phyloP scores from a whole-genome alignment of 805 yeast species.

The Kodamaea neixiangensis region DNA sequence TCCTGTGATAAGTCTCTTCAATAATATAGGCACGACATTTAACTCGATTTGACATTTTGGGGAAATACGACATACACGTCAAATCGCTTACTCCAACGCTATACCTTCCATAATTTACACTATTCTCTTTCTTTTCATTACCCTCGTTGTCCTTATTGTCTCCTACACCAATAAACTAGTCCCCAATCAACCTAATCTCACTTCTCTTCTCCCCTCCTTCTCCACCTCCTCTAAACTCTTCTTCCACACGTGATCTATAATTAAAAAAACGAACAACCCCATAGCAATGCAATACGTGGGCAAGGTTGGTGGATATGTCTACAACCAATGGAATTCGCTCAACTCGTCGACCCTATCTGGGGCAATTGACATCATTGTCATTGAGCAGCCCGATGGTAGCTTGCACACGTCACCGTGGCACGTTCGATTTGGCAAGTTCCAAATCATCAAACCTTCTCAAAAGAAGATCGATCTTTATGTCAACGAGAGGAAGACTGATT shows the following conservation, averaged over 20 bases:
- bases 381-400: constrained; percentile 82
- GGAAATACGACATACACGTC: too few species aligned
- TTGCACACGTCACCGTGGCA: constrained; percentile 94
- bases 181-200: too few species aligned
- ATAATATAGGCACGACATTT: too few species aligned
- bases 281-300: constrained; percentile 90
- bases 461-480: constrained; percentile 89
- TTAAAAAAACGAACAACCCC: not conserved
- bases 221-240: not conserved
- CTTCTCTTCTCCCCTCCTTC: not conserved
- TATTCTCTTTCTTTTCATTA: too few species aligned
- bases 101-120: too few species aligned
- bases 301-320: constrained; percentile 90
- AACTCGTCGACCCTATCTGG: constrained; percentile 97
- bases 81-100: too few species aligned
- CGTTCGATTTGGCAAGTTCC: constrained; percentile 93
- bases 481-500: constrained; percentile 74
- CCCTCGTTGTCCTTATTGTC: too few species aligned
- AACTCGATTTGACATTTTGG: too few species aligned
- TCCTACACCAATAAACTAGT: too few species aligned
- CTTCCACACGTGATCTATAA: not conserved
- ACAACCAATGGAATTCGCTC: constrained; percentile 95
- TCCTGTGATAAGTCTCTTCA: too few species aligned
- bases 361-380: constrained; percentile 94
- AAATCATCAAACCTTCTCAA: constrained; percentile 88